Evolutionary conservation across 495 filamentous ascomycete genomes (phyloP), one percentile per base, ranked within the genome.

Genomic region (Hyaloscypha hepaticicola): DNA sequence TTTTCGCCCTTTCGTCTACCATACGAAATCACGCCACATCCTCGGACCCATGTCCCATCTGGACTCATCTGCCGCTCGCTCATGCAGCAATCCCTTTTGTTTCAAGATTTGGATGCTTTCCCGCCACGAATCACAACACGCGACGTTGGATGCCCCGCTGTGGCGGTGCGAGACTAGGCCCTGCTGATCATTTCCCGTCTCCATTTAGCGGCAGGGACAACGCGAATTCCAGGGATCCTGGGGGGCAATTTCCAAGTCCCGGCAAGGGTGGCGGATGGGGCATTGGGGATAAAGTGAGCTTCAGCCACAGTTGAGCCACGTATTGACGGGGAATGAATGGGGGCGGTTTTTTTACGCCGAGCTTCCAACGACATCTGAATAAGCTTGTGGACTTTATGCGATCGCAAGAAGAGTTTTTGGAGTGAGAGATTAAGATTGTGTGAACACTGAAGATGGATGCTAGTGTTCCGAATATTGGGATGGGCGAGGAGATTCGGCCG

Each of bases 401-500:
- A 50, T 16, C 22, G 48, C 5, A 50, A 45, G 22, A n/a, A 50
- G 5, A 34, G 31, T 7, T 50, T n/a, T n/a, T n/a, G 48, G 19
- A 25, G 24, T 53, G 50, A 8, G 24, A 27, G 25, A 27, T 24
- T 24, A 16, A 11, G n/a, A 16, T 16, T 6, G 21, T 14, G 50
- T 26, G 8, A 25, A 25, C 5, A 11, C 50, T 50, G 48, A n/a
- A 53, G n/a, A 53, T 57, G 53, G 53, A 57, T 9, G n/a, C 26
- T 9, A 57, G 53, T 57, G 27, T 33, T 29, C 26, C 53, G 25
- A 33, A 5, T 33, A 9, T 57, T 57, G 53, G 22, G 27, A 28
- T 33, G 56, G 33, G 33, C 29, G 77, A 77, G 33, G 77, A 79
- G 56, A 71, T 83, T 29, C 78, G 73, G 66, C 72, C 77, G n/a